Evolutionary conservation across 2,329 filamentous ascomycete species (phyloP), one percentile per base, ranked within the genome.

Genomic region (Colletotrichum tamarilloi): DNA sequence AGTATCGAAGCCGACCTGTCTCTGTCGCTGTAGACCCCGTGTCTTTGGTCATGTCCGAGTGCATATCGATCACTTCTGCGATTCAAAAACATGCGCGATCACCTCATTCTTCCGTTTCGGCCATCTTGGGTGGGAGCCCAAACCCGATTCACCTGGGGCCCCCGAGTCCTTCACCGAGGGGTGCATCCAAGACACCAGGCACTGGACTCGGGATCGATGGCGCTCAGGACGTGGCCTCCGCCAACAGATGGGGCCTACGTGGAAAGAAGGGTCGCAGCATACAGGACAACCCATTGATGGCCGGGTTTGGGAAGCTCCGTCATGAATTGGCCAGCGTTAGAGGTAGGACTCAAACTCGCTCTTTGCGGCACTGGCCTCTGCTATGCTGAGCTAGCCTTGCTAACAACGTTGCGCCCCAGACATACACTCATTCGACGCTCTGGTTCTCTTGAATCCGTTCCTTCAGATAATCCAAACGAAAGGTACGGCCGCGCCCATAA

Each of bases 71-170:
- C 85, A 98, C 97, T 16, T 98, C 96, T 75, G 95, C 95, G 74
- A 98, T 99, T 90, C 95, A 97, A 80, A 99, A 99, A 85, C 93
- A 98, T 89, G 94, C 95, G 76, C 93, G 97, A 76, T 98, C 96
- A 88, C 95, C 95, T 60, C 95, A 98, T 82, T 98, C 95, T 14
- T 98, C 95, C 5, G 97, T 99, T 57, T 95, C 97, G 49, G 96
- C 96, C 66, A 99, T 99, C 74, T 88, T 99, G 38, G 97, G 97
- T 63, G 95, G 95, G 76, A 90, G 87, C 75, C 90, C 90, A 30
- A 91, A 89, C 74, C 84, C 88, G 7, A 82, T 90, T 68, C 87
- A 89, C 68, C 83, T 91, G 4, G 87, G 86, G 1, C 85, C 86
- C 12, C 84, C 87, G 5, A 86, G 83, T 64, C 82, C 85, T 14